phyloP scores from a whole-genome alignment of 2,329 filamentous ascomycete species.

The Colletotrichum euphorbiae region DNA sequence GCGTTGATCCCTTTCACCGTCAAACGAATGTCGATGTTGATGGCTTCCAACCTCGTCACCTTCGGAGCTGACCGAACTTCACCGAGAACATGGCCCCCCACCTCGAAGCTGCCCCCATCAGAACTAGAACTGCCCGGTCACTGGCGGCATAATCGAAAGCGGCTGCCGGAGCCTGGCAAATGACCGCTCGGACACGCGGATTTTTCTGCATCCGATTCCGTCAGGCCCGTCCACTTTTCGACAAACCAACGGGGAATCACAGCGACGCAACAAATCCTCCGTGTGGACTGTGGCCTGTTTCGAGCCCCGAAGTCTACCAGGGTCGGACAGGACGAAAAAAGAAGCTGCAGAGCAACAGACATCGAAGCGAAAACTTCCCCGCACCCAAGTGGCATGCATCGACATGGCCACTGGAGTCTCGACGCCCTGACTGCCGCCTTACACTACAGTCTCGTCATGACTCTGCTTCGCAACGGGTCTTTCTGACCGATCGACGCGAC shows the following conservation, averaged over 20 bases:
- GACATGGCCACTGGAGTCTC: constrained; percentile 8
- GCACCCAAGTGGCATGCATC: constrained; percentile 27
- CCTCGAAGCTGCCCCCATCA: neutral
- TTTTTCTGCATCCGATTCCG: neutral
- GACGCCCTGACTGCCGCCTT: constrained; percentile 27
- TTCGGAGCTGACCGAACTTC: constrained; percentile 21
- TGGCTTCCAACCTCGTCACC: constrained; percentile 2
- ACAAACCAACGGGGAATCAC: constrained; percentile 12
- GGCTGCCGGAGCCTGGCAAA: neutral
- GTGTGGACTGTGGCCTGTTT: constrained; percentile 28
- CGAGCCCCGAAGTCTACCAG: constrained; percentile 25
- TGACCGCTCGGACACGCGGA: neutral
- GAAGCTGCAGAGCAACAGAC: neutral
- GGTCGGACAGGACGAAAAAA: constrained; percentile 9
- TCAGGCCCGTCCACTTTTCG: neutral
- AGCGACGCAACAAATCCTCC: constrained; percentile 23
- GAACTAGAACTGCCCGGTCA: constrained; percentile 11
- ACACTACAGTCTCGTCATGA: constrained; percentile 32
- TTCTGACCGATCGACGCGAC: constrained; percentile 18
- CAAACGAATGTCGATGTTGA: neutral
- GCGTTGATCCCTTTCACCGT: neutral
- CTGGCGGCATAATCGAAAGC: neutral
- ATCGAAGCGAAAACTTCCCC: constrained; percentile 22
- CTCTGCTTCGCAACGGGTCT: constrained; percentile 2
- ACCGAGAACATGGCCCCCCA: constrained; percentile 11